phyloP scores from a whole-genome alignment of 2,329 filamentous ascomycete genomes.

The Cercospora sp. region DNA sequence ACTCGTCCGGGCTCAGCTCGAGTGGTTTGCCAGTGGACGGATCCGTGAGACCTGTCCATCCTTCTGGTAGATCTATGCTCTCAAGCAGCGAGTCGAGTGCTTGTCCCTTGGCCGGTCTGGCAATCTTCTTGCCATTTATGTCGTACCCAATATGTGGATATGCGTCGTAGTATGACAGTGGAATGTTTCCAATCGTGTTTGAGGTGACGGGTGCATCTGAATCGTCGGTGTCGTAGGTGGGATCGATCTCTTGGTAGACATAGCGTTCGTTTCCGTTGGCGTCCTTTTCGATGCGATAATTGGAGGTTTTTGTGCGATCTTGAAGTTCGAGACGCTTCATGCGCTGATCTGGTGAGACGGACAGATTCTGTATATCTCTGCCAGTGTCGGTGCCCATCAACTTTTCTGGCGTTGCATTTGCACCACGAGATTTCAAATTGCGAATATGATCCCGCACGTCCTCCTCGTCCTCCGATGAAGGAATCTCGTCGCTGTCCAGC shows the following conservation, averaged over 20 bases:
- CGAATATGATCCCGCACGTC: slow-evolving; percentile 49
- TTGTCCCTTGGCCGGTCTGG: slow-evolving; percentile 90
- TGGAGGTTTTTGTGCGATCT: slow-evolving; percentile 42
- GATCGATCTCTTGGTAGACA: slow-evolving; percentile 89
- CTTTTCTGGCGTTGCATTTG: slow-evolving; percentile 24
- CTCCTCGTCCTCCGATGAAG: slow-evolving; percentile 42
- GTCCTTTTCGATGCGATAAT: slow-evolving; percentile 68
- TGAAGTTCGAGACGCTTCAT: slow-evolving; percentile 23
- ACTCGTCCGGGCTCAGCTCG: slow-evolving; percentile 80
- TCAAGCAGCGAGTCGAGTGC: slow-evolving; percentile 91
- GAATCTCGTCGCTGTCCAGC: slow-evolving; percentile 43
- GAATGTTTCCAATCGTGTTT: slow-evolving; percentile 96
- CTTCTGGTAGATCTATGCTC: slow-evolving; percentile 94
- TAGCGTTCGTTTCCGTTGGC: slow-evolving; percentile 90
- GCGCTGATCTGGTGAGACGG: slow-evolving; percentile 22
- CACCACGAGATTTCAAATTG: slow-evolving; percentile 42
- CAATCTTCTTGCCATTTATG: slow-evolving; percentile 97
- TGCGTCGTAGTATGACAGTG: slow-evolving; percentile 90
- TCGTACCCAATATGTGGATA: slow-evolving; percentile 99
- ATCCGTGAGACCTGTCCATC: slow-evolving; percentile 95
- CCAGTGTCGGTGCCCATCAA: slow-evolving; percentile 34
- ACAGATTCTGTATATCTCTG: slow-evolving; percentile 27
- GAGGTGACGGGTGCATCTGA: slow-evolving; percentile 73
- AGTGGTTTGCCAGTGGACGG: slow-evolving; percentile 90
- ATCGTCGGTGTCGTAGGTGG: slow-evolving; percentile 94